Percentiles rank a stretch among this genome's conserved stretches.
Evolutionary conservation across 1,284 basidiomycete genomes (phyloP).

Genomic region (Microbotryum scabiosae): DNA sequence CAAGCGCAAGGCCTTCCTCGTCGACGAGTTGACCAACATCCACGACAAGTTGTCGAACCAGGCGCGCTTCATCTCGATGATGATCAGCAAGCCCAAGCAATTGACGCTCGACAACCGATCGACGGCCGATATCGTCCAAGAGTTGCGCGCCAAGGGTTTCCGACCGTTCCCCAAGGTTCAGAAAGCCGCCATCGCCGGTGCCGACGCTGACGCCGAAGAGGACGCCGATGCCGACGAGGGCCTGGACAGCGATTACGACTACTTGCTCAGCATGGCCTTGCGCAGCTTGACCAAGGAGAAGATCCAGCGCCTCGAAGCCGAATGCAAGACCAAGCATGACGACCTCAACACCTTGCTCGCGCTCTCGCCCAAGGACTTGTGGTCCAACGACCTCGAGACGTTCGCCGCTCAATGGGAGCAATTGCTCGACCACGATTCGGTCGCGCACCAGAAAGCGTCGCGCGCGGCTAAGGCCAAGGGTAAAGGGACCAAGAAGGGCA

Average conservation of each 20-base stretch:
- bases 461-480: conserved; percentile 48
- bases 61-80: conserved; percentile 95
- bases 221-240: conserved; percentile 43
- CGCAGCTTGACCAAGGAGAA: conserved; percentile 91
- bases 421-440: conserved; percentile 50
- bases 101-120: conserved; percentile 89
- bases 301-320: conserved; percentile 51
- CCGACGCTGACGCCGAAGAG: conserved; percentile 54
- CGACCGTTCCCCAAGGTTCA: conserved; percentile 73
- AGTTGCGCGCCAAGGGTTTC: conserved; percentile 78
- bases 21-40: conserved; percentile 70
- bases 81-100: conserved; percentile 61
- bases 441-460: conserved; percentile 49
- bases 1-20: conserved; percentile 85
- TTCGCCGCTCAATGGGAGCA: conserved; percentile 80
- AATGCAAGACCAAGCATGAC: conserved; percentile 71
- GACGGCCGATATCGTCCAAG: conserved; percentile 73
- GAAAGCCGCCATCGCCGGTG: conserved; percentile 61
- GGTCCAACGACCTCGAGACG: conserved; percentile 79
- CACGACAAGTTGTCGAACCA: conserved; percentile 89
- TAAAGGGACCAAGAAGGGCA: conserved; percentile 53
- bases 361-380: conserved; percentile 72
- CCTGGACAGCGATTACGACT: conserved; percentile 72
- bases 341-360: conserved; percentile 74
- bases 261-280: conserved; percentile 89